A percentile compares a stretch with the other conserved stretches of the same genome.
These are phyloP conservation scores for Crithidia bombi DNA, from an alignment of 208 protist genomes.

Conservation along the genomic window DNA sequence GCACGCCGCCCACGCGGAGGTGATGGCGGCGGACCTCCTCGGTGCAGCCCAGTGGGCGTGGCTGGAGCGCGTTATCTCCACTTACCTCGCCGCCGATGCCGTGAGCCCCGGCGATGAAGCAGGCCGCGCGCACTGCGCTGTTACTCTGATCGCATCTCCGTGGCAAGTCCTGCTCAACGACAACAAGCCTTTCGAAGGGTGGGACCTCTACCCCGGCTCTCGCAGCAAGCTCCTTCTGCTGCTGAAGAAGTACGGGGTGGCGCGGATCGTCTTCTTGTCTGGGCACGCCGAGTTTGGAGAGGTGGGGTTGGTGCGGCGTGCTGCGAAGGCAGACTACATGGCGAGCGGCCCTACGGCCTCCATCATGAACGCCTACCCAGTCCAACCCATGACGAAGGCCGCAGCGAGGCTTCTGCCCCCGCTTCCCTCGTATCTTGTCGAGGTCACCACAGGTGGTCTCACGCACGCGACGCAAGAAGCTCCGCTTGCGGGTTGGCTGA, in stretches of 20 bases:
- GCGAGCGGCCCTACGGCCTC: slow-evolving; percentile 17
- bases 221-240: slow-evolving; percentile 60
- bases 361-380: slow-evolving; percentile 19
- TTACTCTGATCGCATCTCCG: slow-evolving; percentile 70
- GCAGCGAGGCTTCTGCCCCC: slow-evolving; percentile 21
- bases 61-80: slow-evolving; percentile 59
- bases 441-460: slow-evolving; percentile 71
- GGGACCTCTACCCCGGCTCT: slow-evolving; percentile 63
- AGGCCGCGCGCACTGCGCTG: slow-evolving; percentile 43
- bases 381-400: slow-evolving; percentile 17
- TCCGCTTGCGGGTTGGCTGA: slow-evolving; percentile 28
- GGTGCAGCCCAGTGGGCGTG: slow-evolving; percentile 82
- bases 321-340: slow-evolving; percentile 23
- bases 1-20: slow-evolving; percentile 11
- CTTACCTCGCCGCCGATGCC: slow-evolving; percentile 24
- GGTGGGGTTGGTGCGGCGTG: slow-evolving; percentile 44
- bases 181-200: slow-evolving; percentile 73
- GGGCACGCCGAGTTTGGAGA: slow-evolving; percentile 82
- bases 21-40: slow-evolving; percentile 60
- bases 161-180: slow-evolving; percentile 81
- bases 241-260: slow-evolving; percentile 44
- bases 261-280: slow-evolving; percentile 72
- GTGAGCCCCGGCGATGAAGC: slow-evolving; percentile 24
- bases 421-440: slow-evolving; percentile 41
- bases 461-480: slow-evolving; percentile 47